These are phyloP conservation scores for Glutinoglossum americanum DNA, from an alignment of 495 filamentous ascomycete species.

Conservation along the genomic window DNA sequence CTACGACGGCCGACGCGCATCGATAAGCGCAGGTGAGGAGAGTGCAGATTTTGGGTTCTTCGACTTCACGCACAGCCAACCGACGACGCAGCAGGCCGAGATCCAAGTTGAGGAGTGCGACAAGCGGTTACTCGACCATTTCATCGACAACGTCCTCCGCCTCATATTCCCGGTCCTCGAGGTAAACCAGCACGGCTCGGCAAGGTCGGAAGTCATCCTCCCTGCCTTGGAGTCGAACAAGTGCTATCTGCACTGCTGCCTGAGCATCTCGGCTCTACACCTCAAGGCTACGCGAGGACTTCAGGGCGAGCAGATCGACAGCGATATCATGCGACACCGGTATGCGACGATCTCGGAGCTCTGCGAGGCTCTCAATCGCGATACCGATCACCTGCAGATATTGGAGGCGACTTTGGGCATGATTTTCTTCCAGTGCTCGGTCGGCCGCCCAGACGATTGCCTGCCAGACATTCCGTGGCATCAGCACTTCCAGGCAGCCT, in stretches of 20 bases:
- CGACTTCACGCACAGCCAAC: slow-evolving; percentile 42
- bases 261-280: slow-evolving; percentile 90
- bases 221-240: slow-evolving; percentile 75
- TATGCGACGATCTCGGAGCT: slow-evolving; percentile 72
- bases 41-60: slow-evolving; percentile 46
- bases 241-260: slow-evolving; percentile 82
- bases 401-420: slow-evolving; percentile 87
- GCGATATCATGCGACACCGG: slow-evolving; percentile 84
- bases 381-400: slow-evolving; percentile 68
- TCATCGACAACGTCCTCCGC: slow-evolving; percentile 68
- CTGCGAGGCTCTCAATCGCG: slow-evolving; percentile 59
- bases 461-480: slow-evolving; percentile 93
- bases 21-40: slow-evolving; percentile 14
- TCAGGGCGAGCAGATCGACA: slow-evolving; percentile 56
- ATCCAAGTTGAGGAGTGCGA: slow-evolving; percentile 84
- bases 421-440: slow-evolving; percentile 93
- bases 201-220: slow-evolving; percentile 59
- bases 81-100: slow-evolving; percentile 36
- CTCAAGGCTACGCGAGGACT: slow-evolving; percentile 55
- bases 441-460: slow-evolving; percentile 64
- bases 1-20: slow-evolving; percentile 37
- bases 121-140: slow-evolving; percentile 72
- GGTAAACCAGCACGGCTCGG: slow-evolving; percentile 60
- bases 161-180: slow-evolving; percentile 83
- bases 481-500: slow-evolving; percentile 85